Evolutionary conservation across 2,329 filamentous ascomycete species (phyloP), one percentile per base, ranked within the genome.

Genomic region (Trichoderma arundinaceum): DNA sequence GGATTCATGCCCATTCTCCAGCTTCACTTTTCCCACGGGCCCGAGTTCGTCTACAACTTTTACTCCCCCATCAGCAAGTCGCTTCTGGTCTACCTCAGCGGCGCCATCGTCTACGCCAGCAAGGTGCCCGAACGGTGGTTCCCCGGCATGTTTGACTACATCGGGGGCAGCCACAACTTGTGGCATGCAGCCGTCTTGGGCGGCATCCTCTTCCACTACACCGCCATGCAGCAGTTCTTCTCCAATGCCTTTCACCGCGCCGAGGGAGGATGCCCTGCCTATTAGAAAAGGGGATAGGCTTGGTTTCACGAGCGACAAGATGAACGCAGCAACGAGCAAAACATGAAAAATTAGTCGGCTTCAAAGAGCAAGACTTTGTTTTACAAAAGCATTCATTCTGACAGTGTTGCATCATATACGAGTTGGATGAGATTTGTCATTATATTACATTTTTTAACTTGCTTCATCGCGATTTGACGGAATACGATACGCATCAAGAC

Each of bases 161-260:
- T 96, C 46, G 95, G 95, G 44, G 94, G 92, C 52, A 96, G 92
- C 77, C 95, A 99, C 80, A 99, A 99, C 77, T 88, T 99, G 66
- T 99, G 95, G 95, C 95, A 99, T 78, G 79, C 96, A 39, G 95
- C 95, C 7, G 95, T 99, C 10, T 82, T 99, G 33, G 92, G 94
- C 15, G 95, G 95, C 10, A 99, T 99, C 66, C 78, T 98, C n/a
- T 98, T 97, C 77, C 95, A 99, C 78, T 99, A 98, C 79, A 85
- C 86, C 22, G 95, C 95, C 17, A 97, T 99, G 94, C 92, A 97
- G 77, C 87, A 93, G 64, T 95, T 99, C 78, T 99, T 99, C 74
- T 84, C 90, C 4, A 85, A 84, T 46, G 92, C 92, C 10, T 94
- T 94, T 77, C 79, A 83, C 70, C 85, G 90, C 67, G 90, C 90